These are phyloP conservation scores for Chaetomium fimeti DNA, from an alignment of 495 filamentous ascomycete species.

Conservation along the genomic window DNA sequence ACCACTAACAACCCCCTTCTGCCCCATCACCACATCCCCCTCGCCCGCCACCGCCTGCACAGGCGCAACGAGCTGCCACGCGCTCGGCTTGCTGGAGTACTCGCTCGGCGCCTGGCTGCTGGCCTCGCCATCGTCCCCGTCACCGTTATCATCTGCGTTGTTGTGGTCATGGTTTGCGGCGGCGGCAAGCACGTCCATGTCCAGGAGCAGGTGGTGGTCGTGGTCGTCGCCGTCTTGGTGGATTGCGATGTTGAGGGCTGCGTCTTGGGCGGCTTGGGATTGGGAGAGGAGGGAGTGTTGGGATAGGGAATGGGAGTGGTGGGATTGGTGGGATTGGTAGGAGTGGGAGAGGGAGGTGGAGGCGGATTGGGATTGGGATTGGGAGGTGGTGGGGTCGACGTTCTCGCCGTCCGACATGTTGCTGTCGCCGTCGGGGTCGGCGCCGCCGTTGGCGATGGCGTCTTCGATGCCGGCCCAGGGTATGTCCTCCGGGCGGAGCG, in stretches of 20 bases:
- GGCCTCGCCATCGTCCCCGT: constrained; percentile 12
- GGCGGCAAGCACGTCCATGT: not conserved
- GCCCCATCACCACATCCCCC: not conserved
- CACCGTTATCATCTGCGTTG: no score
- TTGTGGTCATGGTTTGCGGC: not conserved
- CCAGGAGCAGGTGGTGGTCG: not conserved
- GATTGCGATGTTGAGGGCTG: constrained; percentile 15
- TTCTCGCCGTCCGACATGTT: constrained; percentile 45
- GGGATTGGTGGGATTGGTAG: no score
- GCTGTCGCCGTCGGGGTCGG: constrained; percentile 9
- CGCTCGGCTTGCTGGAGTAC: constrained; percentile 31
- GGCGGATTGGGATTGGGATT: not conserved
- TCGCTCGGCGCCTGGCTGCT: constrained; percentile 36
- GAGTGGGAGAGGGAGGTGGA: no score
- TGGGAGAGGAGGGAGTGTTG: no score
- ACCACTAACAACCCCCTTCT: constrained; percentile 2
- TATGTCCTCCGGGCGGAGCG: constrained; percentile 41
- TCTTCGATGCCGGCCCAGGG: constrained; percentile 48
- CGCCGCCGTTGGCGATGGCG: not conserved
- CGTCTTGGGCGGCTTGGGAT: not conserved
- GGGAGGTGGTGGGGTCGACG: constrained; percentile 33
- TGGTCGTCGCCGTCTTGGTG: constrained; percentile 24
- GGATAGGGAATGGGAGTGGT: no score
- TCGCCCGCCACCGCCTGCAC: not conserved
- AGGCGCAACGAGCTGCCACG: constrained; percentile 17